Evolutionary conservation across 192 early-diverging fungal genomes (phyloP), one percentile per base, ranked within the genome.

Genomic region (Rhizophagus prolifer): DNA sequence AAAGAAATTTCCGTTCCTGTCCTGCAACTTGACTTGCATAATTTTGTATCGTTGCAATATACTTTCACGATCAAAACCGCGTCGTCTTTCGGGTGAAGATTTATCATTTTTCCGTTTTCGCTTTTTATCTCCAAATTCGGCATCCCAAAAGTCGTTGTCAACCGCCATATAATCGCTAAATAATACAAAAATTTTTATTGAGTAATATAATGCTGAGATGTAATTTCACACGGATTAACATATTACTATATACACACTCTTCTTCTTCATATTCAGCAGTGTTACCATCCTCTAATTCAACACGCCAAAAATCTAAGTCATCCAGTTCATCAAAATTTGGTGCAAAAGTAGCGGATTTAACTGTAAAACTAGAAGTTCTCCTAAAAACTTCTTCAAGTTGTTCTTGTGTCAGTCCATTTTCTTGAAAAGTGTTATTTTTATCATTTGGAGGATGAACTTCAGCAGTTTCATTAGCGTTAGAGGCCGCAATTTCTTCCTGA

Each of bases 311-410:
- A 70, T 95, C 94, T 60, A 94, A 82, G 66, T 88, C 91, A 66
- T 92, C 88, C 31, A 90, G 78, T 69, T 91, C 91, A 19, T 91
- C 88, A 21, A 78, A 74, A n/a, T 86, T 86, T 30, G 88, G 78
- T 71, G 88, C 83, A 34, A 90, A 83, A 64, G 84, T 88, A 7
- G 89, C 90, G 9, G 86, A 86, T 63, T 89, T 81, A 25, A 94
- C 87, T 0, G 92, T 96, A 81, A 97, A 96, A n/a, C 89, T 88
- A 21, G 94, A 94, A 6, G 96, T 97, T 41, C 93, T 89, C 77
- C 91, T 90, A 70, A 97, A 97, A 26, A 97, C 89, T 78, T 97
- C 95, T 78, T 96, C 93, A 13, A 96, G 86, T 75, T 95, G 94
- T 73, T 91, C 91, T 74, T 87, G 84, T 25, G 93, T 88, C 75